Evolutionary conservation across 1,284 basidiomycete genomes (phyloP).

Genomic region (Cystobasidiaceae sp.): DNA sequence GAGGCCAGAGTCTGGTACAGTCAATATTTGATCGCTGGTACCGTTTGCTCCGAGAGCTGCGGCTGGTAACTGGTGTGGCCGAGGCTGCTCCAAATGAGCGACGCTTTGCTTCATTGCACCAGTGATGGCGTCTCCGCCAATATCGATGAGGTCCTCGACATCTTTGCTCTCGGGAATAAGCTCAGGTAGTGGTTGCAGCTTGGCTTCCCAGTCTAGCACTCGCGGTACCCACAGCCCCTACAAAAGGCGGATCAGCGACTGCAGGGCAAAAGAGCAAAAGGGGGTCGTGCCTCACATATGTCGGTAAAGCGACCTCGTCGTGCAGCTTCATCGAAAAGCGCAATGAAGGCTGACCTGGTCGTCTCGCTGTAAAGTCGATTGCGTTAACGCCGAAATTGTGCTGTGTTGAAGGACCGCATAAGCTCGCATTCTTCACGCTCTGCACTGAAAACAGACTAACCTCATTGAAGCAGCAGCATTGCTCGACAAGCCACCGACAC

Average conservation of each 20-base stretch:
- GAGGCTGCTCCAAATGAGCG: slow-evolving; percentile 31
- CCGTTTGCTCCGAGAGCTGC: not conserved
- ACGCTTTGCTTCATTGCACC: slow-evolving; percentile 39
- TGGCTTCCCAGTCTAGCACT: slow-evolving; percentile 80
- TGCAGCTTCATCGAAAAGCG: slow-evolving; percentile 89
- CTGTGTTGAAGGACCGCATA: slow-evolving; percentile 48
- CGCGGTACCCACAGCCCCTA: slow-evolving; percentile 88
- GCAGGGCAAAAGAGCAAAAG: not conserved
- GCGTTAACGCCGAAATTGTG: slow-evolving; percentile 77
- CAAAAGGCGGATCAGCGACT: not conserved
- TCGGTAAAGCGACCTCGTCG: slow-evolving; percentile 91
- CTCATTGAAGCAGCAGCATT: slow-evolving; percentile 76
- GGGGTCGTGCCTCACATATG: slow-evolving; percentile 60
- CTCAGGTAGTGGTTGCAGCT: slow-evolving; percentile 47
- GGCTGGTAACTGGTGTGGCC: not conserved
- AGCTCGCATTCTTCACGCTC: not conserved
- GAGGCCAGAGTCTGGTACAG: not conserved
- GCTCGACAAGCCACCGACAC: slow-evolving; percentile 79
- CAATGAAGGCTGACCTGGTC: slow-evolving; percentile 67
- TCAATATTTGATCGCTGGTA: not conserved
- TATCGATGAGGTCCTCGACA: slow-evolving; percentile 47
- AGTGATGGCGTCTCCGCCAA: slow-evolving; percentile 46
- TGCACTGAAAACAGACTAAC: slow-evolving; percentile 50
- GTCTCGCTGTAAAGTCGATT: slow-evolving; percentile 81
- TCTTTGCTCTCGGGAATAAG: slow-evolving; percentile 44